Percentiles rank a stretch among this genome's conserved stretches.
These are phyloP conservation scores for Blastobotrys mokoenaii DNA, from an alignment of 805 yeast genomes.

Conservation along the genomic window DNA sequence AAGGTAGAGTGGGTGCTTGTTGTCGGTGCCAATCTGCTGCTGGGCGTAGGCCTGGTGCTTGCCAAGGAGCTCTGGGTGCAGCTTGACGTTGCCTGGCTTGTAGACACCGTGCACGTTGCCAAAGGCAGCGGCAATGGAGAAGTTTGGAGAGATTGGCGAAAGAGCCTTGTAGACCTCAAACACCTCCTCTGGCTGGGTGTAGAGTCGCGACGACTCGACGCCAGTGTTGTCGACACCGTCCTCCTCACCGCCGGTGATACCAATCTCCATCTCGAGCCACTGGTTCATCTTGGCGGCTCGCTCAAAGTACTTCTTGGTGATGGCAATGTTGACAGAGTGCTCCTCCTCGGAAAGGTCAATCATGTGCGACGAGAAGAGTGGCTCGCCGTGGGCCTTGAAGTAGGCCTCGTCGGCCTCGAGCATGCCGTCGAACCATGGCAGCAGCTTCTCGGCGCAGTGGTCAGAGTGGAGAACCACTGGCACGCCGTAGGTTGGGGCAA, in stretches of 20 bases:
- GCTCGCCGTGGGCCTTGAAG: constrained; percentile 80
- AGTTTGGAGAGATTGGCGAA: constrained; percentile 87
- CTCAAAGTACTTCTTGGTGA: constrained; percentile 89
- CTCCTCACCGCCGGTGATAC: constrained; percentile 99
- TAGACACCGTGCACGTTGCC: constrained; percentile 99
- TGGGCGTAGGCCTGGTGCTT: constrained; percentile 90
- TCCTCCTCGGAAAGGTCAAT: constrained; percentile 94
- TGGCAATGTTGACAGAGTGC: constrained; percentile 90
- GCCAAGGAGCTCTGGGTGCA: constrained; percentile 88
- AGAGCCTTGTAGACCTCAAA: constrained; percentile 86
- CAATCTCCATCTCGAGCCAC: constrained; percentile 99
- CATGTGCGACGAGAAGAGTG: constrained; percentile 98
- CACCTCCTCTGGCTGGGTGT: constrained; percentile 94
- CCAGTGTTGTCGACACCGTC: constrained; percentile 99
- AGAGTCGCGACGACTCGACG: constrained; percentile 77
- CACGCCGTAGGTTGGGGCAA: constrained; percentile 93
- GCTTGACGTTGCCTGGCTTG: constrained; percentile 96
- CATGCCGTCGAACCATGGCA: constrained; percentile 99
- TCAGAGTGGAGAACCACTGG: constrained; percentile 97
- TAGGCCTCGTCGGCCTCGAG: constrained; percentile 92
- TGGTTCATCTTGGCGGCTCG: constrained; percentile 91
- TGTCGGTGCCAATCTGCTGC: constrained; percentile 46
- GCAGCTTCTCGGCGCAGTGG: constrained; percentile 96
- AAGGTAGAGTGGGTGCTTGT: constrained; percentile 74
- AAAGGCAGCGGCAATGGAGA: constrained; percentile 98